Evolutionary conservation across 2,329 filamentous ascomycete species (phyloP), one percentile per base, ranked within the genome.

Genomic region (Chalaropsis thielavioides): DNA sequence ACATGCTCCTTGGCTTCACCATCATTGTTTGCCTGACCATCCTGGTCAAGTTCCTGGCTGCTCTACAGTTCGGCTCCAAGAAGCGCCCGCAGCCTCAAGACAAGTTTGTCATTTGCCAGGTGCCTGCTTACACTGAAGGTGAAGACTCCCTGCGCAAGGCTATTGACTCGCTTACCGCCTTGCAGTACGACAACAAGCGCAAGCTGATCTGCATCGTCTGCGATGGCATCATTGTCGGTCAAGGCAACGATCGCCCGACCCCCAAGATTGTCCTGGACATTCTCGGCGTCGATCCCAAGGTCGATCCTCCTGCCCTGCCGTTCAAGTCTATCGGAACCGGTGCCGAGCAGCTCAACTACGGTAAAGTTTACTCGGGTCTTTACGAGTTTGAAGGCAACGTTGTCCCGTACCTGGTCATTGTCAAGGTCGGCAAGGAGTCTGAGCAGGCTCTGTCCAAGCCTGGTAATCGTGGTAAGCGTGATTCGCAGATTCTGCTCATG

Each of bases 331-430:
- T 99, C 66, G 94, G 94, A 62, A 80, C 86, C 61, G 90, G 92
- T 70, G 91, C 84, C 71, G 89, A 96, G 68, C 92, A 97, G 74
- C 86, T 97, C 69, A 99, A 99, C 76, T 97, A 96, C 72, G 94
- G 92, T 72, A 99, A 99, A 74, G 92, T 99, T 17, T 99, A 97
- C 75, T 97, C 92, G 61, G 94, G 94, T 72, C 83, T 99, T 1
- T 99, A 99, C 75, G 94, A 99, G 74, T 96, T 85, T 68, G 92
- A 99, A 79, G 94, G 92, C 75, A 96, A 96, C 70, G 92, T 99
- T 2, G 94, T 99, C 11, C 94, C 94, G 0, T 99, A 96, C 72
- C 77, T 99, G 31, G 94, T 99, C 11, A 81, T 99, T 27, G 92
- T 97, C 74, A 99, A 99, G 78, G 88, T 96, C 67, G 94, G 94